phyloP scores from a whole-genome alignment of 129 eudicot genomes.

The Lactuca saligna region DNA sequence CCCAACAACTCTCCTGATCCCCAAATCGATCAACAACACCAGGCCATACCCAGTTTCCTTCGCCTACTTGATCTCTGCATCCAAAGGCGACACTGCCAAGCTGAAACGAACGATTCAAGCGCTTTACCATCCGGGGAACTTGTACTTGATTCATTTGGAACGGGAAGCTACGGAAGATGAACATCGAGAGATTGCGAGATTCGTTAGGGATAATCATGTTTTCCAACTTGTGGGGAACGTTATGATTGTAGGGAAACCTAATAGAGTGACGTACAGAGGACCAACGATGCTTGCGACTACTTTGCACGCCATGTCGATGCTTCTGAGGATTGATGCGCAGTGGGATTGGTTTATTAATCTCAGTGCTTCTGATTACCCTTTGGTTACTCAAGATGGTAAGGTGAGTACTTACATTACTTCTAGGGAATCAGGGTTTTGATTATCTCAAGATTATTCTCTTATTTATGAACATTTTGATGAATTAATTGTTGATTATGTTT shows the following conservation, averaged over 20 bases:
- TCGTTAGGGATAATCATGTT: conserved; percentile 43
- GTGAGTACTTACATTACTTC: conserved; percentile 53
- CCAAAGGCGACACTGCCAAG: conserved; percentile 64
- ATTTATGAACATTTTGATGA: background rate
- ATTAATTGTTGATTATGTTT: background rate
- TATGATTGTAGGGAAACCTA: conserved; percentile 78
- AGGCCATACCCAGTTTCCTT: conserved; percentile 63
- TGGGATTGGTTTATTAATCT: conserved; percentile 99
- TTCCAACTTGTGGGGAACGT: conserved; percentile 64
- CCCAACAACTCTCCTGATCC: conserved; percentile 24
- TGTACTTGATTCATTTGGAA: conserved; percentile 73
- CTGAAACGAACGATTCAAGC: conserved; percentile 66
- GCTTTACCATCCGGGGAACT: conserved; percentile 76
- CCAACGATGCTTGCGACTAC: conserved; percentile 96
- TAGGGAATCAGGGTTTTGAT: background rate
- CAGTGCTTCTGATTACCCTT: conserved; percentile 97
- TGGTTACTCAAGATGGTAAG: conserved; percentile 99
- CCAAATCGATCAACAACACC: conserved; percentile 35
- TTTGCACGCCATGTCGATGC: conserved; percentile 79
- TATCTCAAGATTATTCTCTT: background rate
- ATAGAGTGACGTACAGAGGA: conserved; percentile 83
- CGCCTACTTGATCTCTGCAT: conserved; percentile 93
- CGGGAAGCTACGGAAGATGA: conserved; percentile 54
- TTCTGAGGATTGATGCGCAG: conserved; percentile 47
- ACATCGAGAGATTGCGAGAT: conserved; percentile 58